A percentile compares a stretch with the other conserved stretches of the same genome.
Evolutionary conservation across 306 rosid species (phyloP).

Genomic region (Luffa acutangula): DNA sequence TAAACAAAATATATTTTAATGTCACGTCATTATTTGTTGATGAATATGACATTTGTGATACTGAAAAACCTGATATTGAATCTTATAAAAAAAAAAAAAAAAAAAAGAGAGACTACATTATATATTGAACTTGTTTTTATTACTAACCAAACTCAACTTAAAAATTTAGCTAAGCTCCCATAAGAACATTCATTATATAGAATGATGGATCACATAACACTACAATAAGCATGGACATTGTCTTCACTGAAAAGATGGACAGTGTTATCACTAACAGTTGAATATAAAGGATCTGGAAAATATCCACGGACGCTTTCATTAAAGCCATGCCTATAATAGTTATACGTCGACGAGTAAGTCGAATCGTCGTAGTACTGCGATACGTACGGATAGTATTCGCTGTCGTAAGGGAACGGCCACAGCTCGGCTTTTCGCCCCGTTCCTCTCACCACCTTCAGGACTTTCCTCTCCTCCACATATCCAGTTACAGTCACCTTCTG

Average conservation of each 20-base stretch:
- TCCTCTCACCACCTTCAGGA: slow-evolving; percentile 49
- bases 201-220: slow-evolving; percentile 35
- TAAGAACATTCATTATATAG: neutral
- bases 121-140: neutral
- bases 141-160: neutral
- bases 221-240: slow-evolving; percentile 62
- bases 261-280: slow-evolving; percentile 44
- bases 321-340: slow-evolving; percentile 52
- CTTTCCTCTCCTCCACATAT: slow-evolving; percentile 45
- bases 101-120: neutral
- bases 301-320: slow-evolving; percentile 52
- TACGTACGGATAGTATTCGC: slow-evolving; percentile 57
- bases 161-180: neutral
- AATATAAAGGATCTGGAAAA: slow-evolving; percentile 52
- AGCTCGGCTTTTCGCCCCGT: slow-evolving; percentile 72
- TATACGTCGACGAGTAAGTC: slow-evolving; percentile 43
- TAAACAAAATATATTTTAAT: neutral
- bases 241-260: slow-evolving; percentile 71
- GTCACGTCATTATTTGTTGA: neutral
- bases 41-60: neutral
- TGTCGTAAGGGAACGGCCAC: slow-evolving; percentile 77
- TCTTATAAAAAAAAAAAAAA: neutral
- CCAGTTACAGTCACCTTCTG: slow-evolving; percentile 66
- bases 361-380: slow-evolving; percentile 48
- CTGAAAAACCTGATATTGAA: neutral